Evolutionary conservation across 2,329 filamentous ascomycete genomes (phyloP).

Genomic region (Nothopassalora personata): DNA sequence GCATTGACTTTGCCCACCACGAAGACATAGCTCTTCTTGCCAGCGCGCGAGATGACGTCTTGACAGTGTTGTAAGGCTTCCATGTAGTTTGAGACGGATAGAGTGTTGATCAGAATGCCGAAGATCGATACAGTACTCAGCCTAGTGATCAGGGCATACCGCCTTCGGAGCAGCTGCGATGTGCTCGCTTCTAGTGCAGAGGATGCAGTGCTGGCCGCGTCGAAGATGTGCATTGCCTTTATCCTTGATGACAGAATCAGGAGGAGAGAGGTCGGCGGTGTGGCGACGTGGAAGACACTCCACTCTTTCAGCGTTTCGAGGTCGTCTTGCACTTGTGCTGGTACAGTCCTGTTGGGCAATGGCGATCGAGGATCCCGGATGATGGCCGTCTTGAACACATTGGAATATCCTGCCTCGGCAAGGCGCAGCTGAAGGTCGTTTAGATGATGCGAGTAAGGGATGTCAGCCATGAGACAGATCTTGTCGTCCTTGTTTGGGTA

Average conservation of each 20-base stretch:
- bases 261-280: slow-evolving; percentile 74
- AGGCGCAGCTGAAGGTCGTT: slow-evolving; percentile 53
- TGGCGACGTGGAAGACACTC: slow-evolving; percentile 77
- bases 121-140: slow-evolving; percentile 78
- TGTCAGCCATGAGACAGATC: slow-evolving; percentile 79
- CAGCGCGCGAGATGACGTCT: slow-evolving; percentile 65
- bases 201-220: slow-evolving; percentile 43
- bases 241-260: slow-evolving; percentile 83
- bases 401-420: slow-evolving; percentile 58
- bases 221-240: slow-evolving; percentile 70
- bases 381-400: slow-evolving; percentile 65
- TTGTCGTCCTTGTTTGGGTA: slow-evolving; percentile 61
- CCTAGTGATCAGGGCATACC: slow-evolving; percentile 79
- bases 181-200: slow-evolving; percentile 46
- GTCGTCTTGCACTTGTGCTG: slow-evolving; percentile 43
- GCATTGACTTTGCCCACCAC: slow-evolving; percentile 96
- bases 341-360: slow-evolving; percentile 77
- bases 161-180: slow-evolving; percentile 64
- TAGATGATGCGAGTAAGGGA: slow-evolving; percentile 78
- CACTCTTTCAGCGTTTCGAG: slow-evolving; percentile 56
- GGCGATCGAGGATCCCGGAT: slow-evolving; percentile 71
- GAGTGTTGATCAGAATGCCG: slow-evolving; percentile 91
- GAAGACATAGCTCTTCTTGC: slow-evolving; percentile 93
- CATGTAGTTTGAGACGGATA: slow-evolving; percentile 87
- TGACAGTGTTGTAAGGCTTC: slow-evolving; percentile 70